Conservation (phyloP, 1,139 yeast species). For the Candida sp. region DNA sequence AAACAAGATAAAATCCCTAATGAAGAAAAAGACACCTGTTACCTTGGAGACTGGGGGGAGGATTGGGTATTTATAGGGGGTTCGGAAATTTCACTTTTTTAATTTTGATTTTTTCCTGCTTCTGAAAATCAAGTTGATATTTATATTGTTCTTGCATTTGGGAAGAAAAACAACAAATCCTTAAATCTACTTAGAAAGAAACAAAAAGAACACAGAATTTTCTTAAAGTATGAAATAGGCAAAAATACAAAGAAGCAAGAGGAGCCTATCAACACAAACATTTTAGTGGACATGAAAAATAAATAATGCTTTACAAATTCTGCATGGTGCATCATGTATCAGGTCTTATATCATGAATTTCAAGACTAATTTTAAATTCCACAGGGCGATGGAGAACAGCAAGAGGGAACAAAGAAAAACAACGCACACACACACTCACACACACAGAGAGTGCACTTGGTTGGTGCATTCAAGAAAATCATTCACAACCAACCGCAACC, state of each 20-base stretch:
- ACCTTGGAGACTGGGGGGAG: too few relatives aligned
- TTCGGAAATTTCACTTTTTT: neutral
- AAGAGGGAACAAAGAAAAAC: neutral
- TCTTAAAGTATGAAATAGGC: neutral
- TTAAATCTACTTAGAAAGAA: neutral
- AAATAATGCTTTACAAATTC: neutral
- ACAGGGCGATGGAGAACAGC: neutral
- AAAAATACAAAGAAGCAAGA: neutral
- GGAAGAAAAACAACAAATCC: neutral
- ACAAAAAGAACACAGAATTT: neutral
- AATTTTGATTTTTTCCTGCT: neutral
- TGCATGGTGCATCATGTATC: neutral
- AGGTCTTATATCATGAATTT: neutral
- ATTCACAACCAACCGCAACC: neutral
- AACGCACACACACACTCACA: neutral
- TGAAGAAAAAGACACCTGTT: neutral
- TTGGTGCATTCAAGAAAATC: neutral
- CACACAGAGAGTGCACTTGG: neutral
- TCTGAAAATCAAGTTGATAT: slow-evolving; percentile 4
- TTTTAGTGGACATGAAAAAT: neutral
- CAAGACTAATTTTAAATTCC: slow-evolving; percentile 1
- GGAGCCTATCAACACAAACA: neutral
- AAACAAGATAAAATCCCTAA: neutral
- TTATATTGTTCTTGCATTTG: neutral
- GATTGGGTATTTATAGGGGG: neutral